Base-by-base conservation (phyloP, 352 stramenopile genomes). In the Phytophthora europaea region DNA sequence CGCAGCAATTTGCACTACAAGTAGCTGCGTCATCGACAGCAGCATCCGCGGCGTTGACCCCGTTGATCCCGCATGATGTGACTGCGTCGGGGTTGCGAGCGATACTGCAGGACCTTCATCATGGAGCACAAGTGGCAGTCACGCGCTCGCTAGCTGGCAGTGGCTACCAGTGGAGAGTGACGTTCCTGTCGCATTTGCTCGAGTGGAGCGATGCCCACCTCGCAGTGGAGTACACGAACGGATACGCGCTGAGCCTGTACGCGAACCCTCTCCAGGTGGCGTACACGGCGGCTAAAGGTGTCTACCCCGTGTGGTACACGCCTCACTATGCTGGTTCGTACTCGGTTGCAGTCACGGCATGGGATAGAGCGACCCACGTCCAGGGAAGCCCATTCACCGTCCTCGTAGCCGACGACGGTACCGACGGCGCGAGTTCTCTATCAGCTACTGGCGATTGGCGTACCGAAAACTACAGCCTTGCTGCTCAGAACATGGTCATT, bases 301-400 rank as follows among this genome's bases (percentile, higher is more conserved):
- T 94, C 4, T 99, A 99, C 77, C 97, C 94, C 0, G 85, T 99
- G 23, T 71, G 76, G 18, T 99, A 98, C 70, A 98, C 84, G 6
- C 80, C 96, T 6, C 96, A 95, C 66, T 90, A 97, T 50, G 94
- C 87, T 6, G 97, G 97, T 9, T 75, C 70, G 15, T 99, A 98
- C 76, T 87, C 88, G 4, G 76, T 99, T 48, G 87, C 75, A n/a
- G 80, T 99, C 55, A 98, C 81, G 3, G 83, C 87, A 5, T 78
- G 75, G 36, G 89, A 96, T 52, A 84, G 78, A 16, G 53, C 75
- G 6, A 76, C 76, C 9, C 87, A 97, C 50, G 94, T 99, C 22
- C 75, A 90, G 9, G 94, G 94, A 0, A 98, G 89, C 67, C 96
- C 96, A 5, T 98, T 98, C 65, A 90, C 76, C 0, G 67, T 99